Evolutionary conservation across 2,329 filamentous ascomycete genomes (phyloP).

Genomic region (Calonectria ilicicola): DNA sequence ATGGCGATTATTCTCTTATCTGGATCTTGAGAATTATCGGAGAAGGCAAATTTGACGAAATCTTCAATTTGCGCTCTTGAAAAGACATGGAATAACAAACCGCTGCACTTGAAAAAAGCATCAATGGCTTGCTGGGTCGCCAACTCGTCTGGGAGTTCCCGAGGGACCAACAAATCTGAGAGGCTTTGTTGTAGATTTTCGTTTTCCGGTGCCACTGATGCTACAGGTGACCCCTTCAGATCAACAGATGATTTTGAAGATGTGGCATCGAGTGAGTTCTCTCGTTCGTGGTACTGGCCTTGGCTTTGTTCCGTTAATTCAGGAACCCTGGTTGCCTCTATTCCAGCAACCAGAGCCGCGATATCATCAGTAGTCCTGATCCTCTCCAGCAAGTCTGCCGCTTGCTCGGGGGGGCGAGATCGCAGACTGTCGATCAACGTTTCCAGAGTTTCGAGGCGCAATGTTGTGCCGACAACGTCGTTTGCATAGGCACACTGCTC

Average conservation of each 20-base stretch:
- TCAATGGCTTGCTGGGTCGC: neutral
- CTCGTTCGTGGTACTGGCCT: neutral
- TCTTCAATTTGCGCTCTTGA: neutral
- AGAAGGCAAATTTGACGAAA: neutral
- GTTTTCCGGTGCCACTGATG: neutral
- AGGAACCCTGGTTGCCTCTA: neutral
- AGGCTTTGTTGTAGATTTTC: neutral
- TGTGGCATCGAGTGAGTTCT: neutral
- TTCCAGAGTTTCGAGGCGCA: neutral
- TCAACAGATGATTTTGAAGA: neutral
- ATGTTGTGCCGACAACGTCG: neutral
- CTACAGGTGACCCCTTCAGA: too few species aligned
- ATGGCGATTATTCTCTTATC: conserved; percentile 3
- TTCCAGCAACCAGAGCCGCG: neutral
- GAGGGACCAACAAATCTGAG: neutral
- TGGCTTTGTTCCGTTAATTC: neutral
- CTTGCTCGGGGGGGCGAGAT: neutral
- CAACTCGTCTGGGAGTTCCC: neutral
- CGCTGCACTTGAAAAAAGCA: conserved; percentile 23
- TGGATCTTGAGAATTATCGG: neutral
- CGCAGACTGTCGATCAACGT: neutral
- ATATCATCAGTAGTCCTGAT: neutral
- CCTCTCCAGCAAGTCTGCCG: neutral
- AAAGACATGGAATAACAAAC: conserved; percentile 27
- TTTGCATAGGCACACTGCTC: neutral